Conservation (phyloP, 257 asterid species). For the Penstemon eatonii region DNA sequence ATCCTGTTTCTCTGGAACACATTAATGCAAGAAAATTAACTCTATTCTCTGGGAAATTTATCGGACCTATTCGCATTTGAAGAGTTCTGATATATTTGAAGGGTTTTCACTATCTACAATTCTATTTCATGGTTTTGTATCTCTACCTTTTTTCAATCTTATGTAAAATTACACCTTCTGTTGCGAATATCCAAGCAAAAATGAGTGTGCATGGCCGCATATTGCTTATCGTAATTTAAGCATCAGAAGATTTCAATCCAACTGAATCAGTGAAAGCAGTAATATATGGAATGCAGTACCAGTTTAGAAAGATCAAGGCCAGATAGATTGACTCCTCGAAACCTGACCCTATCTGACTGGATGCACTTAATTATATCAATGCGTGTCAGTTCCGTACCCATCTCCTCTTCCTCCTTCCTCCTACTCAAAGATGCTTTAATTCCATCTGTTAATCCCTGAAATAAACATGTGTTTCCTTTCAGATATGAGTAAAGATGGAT, state of each 20-base stretch:
- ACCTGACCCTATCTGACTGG: constrained; percentile 87
- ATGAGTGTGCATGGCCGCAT: background rate
- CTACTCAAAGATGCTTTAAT: constrained; percentile 52
- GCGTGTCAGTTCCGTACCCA: constrained; percentile 81
- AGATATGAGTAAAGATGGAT: constrained; percentile 14
- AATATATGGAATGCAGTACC: constrained; percentile 46
- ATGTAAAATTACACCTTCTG: too few species aligned
- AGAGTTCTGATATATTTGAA: constrained; percentile 1
- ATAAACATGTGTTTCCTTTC: constrained; percentile 20
- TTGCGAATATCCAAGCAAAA: background rate
- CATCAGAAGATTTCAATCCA: constrained; percentile 2
- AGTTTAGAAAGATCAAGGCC: constrained; percentile 91
- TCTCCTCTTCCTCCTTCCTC: constrained; percentile 77
- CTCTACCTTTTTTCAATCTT: background rate
- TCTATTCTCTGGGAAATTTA: background rate
- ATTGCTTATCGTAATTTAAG: constrained; percentile 8
- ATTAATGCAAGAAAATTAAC: constrained; percentile 21
- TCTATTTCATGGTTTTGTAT: constrained; percentile 12
- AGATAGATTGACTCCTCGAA: constrained; percentile 92
- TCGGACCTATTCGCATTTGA: background rate
- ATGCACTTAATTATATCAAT: constrained; percentile 87
- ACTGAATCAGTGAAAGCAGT: constrained; percentile 18
- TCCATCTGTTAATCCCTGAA: constrained; percentile 75
- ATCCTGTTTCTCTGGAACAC: constrained; percentile 3
- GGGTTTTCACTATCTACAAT: background rate